Percentiles rank a stretch among this genome's conserved stretches.
These are phyloP conservation scores for Paramecium sexaurelia DNA, from an alignment of 73 alveolate species.

Conservation along the genomic window DNA sequence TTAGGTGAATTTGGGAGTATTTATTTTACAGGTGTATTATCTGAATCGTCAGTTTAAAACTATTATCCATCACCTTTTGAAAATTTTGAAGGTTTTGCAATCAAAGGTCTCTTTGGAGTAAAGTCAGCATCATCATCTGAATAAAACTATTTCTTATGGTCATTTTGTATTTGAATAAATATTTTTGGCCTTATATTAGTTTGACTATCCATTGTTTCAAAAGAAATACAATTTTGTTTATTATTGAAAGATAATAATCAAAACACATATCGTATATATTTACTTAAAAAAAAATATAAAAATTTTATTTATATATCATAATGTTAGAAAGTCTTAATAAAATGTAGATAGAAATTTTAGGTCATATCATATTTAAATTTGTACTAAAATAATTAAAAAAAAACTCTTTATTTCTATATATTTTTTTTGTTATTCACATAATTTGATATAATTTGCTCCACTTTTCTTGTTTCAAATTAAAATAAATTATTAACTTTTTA, in stretches of 20 bases:
- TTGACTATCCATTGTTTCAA: not conserved
- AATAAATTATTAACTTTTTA: no score
- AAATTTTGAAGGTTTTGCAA: conserved; percentile 9
- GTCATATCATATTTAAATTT: no score
- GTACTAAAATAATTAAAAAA: no score
- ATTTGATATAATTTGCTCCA: no score
- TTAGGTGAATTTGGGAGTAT: not conserved
- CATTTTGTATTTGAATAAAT: not conserved
- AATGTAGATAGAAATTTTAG: no score
- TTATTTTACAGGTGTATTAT: not conserved
- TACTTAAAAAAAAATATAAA: not conserved
- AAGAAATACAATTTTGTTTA: not conserved
- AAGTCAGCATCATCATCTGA: conserved; percentile 34
- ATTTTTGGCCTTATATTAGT: not conserved
- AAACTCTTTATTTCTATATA: no score
- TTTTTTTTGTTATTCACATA: no score
- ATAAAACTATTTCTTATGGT: not conserved
- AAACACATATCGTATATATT: not conserved
- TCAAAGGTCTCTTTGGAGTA: not conserved
- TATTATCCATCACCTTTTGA: not conserved
- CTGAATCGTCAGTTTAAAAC: conserved; percentile 48
- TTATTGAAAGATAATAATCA: not conserved
- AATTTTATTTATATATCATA: not conserved
- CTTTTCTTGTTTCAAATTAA: no score
- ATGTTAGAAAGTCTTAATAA: no score